Evolutionary conservation across 768 basidiomycete genomes (phyloP).

Genomic region (Russula sp.): DNA sequence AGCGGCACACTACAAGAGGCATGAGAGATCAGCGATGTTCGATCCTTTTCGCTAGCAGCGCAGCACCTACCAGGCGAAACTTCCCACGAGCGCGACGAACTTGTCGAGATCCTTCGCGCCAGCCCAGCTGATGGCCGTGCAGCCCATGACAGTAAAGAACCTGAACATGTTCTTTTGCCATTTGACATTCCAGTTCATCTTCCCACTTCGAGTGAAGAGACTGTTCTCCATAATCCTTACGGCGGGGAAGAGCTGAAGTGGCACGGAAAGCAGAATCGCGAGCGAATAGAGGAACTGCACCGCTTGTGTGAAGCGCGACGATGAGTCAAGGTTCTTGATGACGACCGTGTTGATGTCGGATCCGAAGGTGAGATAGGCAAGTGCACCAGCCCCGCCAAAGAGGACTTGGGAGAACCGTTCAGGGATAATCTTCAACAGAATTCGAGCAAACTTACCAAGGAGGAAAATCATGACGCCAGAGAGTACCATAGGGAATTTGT

Average conservation of each 20-base stretch:
- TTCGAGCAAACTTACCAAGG: constrained; percentile 39
- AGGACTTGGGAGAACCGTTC: constrained; percentile 41
- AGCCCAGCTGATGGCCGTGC: constrained; percentile 73
- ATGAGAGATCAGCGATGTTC: not conserved
- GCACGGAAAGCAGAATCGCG: constrained; percentile 87
- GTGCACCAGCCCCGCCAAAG: constrained; percentile 80
- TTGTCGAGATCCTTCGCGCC: constrained; percentile 91
- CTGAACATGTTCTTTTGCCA: constrained; percentile 95
- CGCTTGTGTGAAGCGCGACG: constrained; percentile 80
- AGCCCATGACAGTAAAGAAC: constrained; percentile 65
- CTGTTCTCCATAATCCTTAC: constrained; percentile 97
- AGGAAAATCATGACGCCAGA: constrained; percentile 90
- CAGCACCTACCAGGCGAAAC: constrained; percentile 78
- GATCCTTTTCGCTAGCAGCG: not conserved
- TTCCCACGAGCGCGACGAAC: constrained; percentile 89
- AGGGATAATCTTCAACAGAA: not conserved
- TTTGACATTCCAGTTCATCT: constrained; percentile 72
- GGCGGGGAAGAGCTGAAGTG: constrained; percentile 96
- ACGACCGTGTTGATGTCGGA: constrained; percentile 87
- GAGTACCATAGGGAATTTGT: constrained; percentile 82
- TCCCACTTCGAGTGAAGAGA: constrained; percentile 82
- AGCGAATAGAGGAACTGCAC: constrained; percentile 88
- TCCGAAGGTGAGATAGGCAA: constrained; percentile 86
- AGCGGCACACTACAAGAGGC: constrained; percentile 63
- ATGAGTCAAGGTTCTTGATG: constrained; percentile 83